These are phyloP conservation scores for Epichloe sylvatica DNA, from an alignment of 2,329 filamentous ascomycete genomes.

Conservation along the genomic window DNA sequence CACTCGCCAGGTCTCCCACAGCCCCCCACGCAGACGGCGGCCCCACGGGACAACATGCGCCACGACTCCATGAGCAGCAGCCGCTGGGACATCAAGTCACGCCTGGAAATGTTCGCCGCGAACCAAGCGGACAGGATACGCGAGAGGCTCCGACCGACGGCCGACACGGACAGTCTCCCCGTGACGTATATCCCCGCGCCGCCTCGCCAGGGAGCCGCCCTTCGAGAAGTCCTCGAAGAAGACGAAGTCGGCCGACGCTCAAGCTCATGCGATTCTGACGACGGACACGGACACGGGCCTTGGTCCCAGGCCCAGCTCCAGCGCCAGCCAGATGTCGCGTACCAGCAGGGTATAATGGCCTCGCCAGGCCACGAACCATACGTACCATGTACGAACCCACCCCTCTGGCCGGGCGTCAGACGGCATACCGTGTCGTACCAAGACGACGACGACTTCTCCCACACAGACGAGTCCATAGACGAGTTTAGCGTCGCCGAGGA, in stretches of 20 bases:
- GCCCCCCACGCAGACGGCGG: background rate
- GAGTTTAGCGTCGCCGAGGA: conserved; percentile 9
- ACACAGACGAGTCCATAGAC: conserved; percentile 9
- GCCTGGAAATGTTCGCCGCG: conserved; percentile 47
- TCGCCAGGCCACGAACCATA: conserved; percentile 12
- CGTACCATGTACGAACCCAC: conserved; percentile 22
- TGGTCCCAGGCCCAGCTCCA: too few relatives aligned
- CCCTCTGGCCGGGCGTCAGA: conserved; percentile 29
- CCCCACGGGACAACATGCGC: conserved; percentile 4
- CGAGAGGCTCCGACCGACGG: conserved; percentile 39
- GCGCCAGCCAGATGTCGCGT: too few relatives aligned
- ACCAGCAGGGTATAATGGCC: background rate
- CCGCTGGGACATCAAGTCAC: conserved; percentile 42
- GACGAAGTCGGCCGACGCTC: conserved; percentile 23
- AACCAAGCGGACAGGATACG: conserved; percentile 46
- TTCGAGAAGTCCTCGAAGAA: conserved; percentile 44
- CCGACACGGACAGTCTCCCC: conserved; percentile 39
- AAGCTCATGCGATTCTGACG: conserved; percentile 4
- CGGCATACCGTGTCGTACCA: conserved; percentile 17
- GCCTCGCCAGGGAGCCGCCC: conserved; percentile 39
- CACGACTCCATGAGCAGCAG: conserved; percentile 12
- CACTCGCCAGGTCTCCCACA: background rate
- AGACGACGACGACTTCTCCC: conserved; percentile 21
- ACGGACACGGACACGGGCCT: background rate
- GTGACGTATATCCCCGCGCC: conserved; percentile 49